These are phyloP conservation scores for Sanguinoderma infundibulare DNA, from an alignment of 1,284 basidiomycete species.

Conservation along the genomic window DNA sequence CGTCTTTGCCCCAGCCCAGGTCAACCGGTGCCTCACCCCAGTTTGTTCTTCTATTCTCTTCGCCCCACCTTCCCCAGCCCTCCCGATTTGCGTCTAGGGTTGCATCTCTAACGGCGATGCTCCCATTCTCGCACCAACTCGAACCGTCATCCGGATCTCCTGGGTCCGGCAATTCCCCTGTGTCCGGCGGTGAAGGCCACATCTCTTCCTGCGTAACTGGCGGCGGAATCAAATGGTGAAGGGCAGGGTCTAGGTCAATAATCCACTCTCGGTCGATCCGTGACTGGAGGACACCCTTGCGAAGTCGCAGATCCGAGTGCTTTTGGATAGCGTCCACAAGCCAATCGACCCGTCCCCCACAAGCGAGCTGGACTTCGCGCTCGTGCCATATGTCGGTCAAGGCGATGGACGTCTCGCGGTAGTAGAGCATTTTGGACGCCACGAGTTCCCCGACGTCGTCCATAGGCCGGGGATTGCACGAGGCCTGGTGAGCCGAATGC, in stretches of 20 bases:
- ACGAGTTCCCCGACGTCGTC: conserved; percentile 57
- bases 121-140: background rate
- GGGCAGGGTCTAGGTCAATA: conserved; percentile 36
- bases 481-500: conserved; percentile 54
- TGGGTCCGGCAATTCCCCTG: conserved; percentile 8
- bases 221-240: conserved; percentile 16
- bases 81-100: background rate
- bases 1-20: background rate
- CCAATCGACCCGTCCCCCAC: conserved; percentile 72
- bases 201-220: background rate
- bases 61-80: background rate
- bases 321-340: conserved; percentile 54
- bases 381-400: conserved; percentile 77
- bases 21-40: background rate
- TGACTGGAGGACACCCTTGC: conserved; percentile 7
- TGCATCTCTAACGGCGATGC: background rate
- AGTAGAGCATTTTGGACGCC: conserved; percentile 55
- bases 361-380: conserved; percentile 56
- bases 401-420: conserved; percentile 52
- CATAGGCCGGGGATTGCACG: conserved; percentile 46
- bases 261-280: conserved; percentile 41
- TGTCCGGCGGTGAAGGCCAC: conserved; percentile 15
- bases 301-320: conserved; percentile 35
- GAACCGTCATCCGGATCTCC: conserved; percentile 12
- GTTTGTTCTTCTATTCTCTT: background rate